phyloP scores from a whole-genome alignment of 2,329 filamentous ascomycete genomes.

The Didymella segeticola region DNA sequence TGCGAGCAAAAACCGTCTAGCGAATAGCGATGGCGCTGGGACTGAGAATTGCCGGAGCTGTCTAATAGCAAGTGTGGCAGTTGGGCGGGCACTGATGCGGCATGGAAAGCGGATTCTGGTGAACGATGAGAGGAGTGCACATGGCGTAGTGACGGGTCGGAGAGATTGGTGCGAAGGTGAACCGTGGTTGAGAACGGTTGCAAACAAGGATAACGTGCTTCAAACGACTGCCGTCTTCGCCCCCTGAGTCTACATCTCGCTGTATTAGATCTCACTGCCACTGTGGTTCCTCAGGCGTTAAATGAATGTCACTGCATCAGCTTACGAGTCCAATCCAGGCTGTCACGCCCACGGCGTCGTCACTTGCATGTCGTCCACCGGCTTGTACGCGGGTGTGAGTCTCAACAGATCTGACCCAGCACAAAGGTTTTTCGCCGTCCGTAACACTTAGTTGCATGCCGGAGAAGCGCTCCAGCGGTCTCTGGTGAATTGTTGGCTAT shows the following conservation, averaged over 20 bases:
- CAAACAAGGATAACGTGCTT: background rate
- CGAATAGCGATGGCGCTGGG: slow-evolving; percentile 3
- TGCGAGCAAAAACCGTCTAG: slow-evolving; percentile 4
- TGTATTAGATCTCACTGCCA: background rate
- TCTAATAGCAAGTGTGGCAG: background rate
- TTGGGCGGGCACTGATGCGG: background rate
- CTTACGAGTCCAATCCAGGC: background rate
- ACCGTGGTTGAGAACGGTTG: slow-evolving; percentile 7
- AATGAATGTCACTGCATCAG: background rate
- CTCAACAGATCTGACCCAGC: slow-evolving; percentile 13
- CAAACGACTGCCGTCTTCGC: background rate
- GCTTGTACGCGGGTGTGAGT: background rate
- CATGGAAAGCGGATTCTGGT: background rate
- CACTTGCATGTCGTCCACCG: background rate
- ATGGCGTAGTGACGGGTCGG: background rate
- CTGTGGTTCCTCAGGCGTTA: background rate
- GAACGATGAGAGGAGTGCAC: slow-evolving; percentile 7
- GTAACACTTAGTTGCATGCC: slow-evolving; percentile 11
- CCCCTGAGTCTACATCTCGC: background rate
- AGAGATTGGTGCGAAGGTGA: background rate
- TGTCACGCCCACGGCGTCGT: background rate
- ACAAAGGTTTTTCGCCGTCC: slow-evolving; percentile 11
- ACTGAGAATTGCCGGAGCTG: background rate
- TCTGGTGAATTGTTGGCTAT: background rate
- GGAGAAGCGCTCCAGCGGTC: background rate